Base-by-base conservation (phyloP, 2,329 filamentous ascomycete species). In the Arthrinium phaeospermum region DNA sequence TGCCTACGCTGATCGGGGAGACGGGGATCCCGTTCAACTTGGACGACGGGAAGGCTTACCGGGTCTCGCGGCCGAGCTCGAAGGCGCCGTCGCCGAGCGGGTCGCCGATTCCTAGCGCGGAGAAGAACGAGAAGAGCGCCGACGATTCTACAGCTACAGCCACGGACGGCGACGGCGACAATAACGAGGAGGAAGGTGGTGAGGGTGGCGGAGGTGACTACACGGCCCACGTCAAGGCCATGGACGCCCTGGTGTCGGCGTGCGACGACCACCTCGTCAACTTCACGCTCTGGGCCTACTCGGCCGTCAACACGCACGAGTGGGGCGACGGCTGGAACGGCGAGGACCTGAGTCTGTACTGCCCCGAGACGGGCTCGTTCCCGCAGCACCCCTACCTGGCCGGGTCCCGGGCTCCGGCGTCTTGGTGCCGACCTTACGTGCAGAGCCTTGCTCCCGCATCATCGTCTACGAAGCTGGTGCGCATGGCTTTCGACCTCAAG, bases 251-350 rank as follows among this genome's bases (percentile, higher is more conserved):
- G 16, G 19, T 77, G 3, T 72, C 70, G 41, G 76, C 75, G 7
- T 76, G 74, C 37, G 76, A 78, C 68, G 71, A 73, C n/a, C 73
- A 75, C 45, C 71, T 76, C 27, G 72, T 76, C 45, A 75, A 57
- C 57, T 78, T 73, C 49, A 74, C 76, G 4, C 45, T 77, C 1
- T 78, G 76, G 74, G 74, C 73, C 2, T 78, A 76, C 68, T 76
- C 75, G 61, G 49, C 73, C 3, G 53, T 72, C 53, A 78, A 77
- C 74, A 75, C 34, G 13, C 75, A 76, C n/a, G 73, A 78, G 69
- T 76, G 76, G 76, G 75, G 77, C 19, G 76, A 78, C 72, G 47
- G 73, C 44, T 78, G 76, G 77, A 77, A 78, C 70, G 76, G 76
- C 51, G 77, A 78, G 71, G 76, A 77, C 41, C 67, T 78, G n/a